These are phyloP conservation scores for Rhizoclosmatium sp. DNA, from an alignment of 192 early-diverging fungal species.

Conservation along the genomic window DNA sequence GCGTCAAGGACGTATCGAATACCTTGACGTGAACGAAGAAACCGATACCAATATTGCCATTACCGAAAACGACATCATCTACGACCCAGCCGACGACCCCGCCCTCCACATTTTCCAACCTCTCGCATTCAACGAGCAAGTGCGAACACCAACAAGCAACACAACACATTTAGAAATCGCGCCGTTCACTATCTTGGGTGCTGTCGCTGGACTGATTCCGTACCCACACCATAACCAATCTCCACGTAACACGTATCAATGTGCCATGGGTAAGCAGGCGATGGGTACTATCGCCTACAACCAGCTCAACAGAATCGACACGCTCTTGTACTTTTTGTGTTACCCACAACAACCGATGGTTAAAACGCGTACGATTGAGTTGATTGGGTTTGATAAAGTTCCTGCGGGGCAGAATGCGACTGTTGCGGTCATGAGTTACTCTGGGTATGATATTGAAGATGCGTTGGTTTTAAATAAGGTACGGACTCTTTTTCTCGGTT, in stretches of 20 bases:
- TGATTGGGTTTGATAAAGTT: conserved; percentile 95
- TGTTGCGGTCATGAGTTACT: conserved; percentile 96
- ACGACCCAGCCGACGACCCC: conserved; percentile 42
- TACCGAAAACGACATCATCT: conserved; percentile 84
- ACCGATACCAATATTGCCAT: conserved; percentile 95
- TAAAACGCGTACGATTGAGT: conserved; percentile 95
- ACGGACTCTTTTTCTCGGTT: conserved; percentile 6
- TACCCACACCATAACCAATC: conserved; percentile 99
- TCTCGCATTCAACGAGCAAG: conserved; percentile 30
- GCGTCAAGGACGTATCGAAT: conserved; percentile 89
- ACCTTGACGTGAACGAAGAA: conserved; percentile 97
- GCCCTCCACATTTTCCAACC: conserved; percentile 31
- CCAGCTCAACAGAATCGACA: conserved; percentile 94
- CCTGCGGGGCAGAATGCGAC: conserved; percentile 77
- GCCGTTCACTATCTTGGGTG: conserved; percentile 93
- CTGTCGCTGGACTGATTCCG: conserved; percentile 97
- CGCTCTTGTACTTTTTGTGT: conserved; percentile 92
- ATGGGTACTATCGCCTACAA: conserved; percentile 97
- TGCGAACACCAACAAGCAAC: conserved; percentile 53
- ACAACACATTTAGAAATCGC: conserved; percentile 97
- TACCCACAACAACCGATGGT: conserved; percentile 99
- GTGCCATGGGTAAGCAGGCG: conserved; percentile 99
- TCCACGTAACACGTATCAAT: conserved; percentile 98
- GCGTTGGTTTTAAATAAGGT: conserved; percentile 94
- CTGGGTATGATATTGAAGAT: conserved; percentile 99